phyloP scores from a whole-genome alignment of 805 yeast species.

The Candida taoyuanica region DNA sequence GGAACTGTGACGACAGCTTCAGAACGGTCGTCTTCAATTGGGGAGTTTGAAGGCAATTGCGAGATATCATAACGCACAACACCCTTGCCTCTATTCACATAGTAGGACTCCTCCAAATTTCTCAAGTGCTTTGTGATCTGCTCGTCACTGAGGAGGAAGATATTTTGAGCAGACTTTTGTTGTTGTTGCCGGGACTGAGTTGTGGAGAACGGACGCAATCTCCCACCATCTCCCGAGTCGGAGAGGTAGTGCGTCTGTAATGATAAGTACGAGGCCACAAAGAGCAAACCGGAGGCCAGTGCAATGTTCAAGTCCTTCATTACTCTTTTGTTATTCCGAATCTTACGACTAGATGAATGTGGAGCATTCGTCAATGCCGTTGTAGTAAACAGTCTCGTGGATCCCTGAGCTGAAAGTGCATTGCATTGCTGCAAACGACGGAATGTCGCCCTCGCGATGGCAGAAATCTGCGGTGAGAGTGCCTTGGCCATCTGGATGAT shows the following conservation, averaged over 20 bases:
- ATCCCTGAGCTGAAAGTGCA: neutral
- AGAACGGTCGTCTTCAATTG: slow-evolving; percentile 90
- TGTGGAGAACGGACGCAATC: slow-evolving; percentile 19
- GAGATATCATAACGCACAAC: slow-evolving; percentile 83
- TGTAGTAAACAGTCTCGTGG: neutral
- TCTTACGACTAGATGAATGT: neutral
- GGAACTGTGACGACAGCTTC: slow-evolving; percentile 78
- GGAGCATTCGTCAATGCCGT: neutral
- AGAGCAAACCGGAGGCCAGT: slow-evolving; percentile 26
- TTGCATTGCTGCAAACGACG: slow-evolving; percentile 4
- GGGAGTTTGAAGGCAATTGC: slow-evolving; percentile 86
- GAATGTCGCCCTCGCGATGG: slow-evolving; percentile 9
- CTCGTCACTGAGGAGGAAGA: slow-evolving; percentile 55
- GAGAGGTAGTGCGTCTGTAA: slow-evolving; percentile 22
- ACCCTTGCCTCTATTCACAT: slow-evolving; percentile 81
- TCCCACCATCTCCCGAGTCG: slow-evolving; percentile 22
- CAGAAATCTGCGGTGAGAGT: slow-evolving; percentile 4
- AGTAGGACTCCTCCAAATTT: slow-evolving; percentile 72
- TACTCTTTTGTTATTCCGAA: slow-evolving; percentile 4
- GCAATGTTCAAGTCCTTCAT: slow-evolving; percentile 23
- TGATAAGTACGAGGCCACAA: slow-evolving; percentile 27
- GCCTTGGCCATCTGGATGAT: slow-evolving; percentile 11
- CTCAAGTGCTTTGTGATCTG: slow-evolving; percentile 69
- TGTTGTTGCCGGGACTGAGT: slow-evolving; percentile 21
- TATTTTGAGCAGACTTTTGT: slow-evolving; percentile 43